Conservation (phyloP, 2,329 filamentous ascomycete species). For the Xylaria digitata region DNA sequence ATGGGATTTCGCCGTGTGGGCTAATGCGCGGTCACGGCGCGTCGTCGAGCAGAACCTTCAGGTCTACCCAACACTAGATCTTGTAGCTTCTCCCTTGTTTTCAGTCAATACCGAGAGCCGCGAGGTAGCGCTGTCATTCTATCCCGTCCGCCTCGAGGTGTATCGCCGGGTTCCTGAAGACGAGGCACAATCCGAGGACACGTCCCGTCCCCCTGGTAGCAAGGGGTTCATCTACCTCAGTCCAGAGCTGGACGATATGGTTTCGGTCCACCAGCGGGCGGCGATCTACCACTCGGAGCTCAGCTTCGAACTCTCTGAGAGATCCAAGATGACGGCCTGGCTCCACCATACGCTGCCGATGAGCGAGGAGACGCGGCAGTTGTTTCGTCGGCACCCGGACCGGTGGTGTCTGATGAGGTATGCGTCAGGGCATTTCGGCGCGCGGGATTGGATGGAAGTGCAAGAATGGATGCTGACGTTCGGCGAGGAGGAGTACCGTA, state of each 20-base stretch:
- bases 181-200: not conserved
- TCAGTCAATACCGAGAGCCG: conserved; percentile 36
- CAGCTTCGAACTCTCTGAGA: conserved; percentile 24
- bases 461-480: conserved; percentile 29
- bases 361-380: conserved; percentile 10
- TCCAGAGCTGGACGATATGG: conserved; percentile 27
- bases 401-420: conserved; percentile 30
- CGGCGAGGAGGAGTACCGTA: conserved; percentile 25
- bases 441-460: conserved; percentile 32
- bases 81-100: conserved; percentile 30
- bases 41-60: conserved; percentile 34
- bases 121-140: conserved; percentile 24
- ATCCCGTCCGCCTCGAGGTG: conserved; percentile 30
- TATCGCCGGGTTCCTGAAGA: conserved; percentile 14
- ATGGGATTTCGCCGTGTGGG: conserved; percentile 29
- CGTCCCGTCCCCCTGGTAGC: not conserved
- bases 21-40: conserved; percentile 27
- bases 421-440: conserved; percentile 19
- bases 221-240: conserved; percentile 31
- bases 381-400: conserved; percentile 29
- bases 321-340: conserved; percentile 32
- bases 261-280: conserved; percentile 29
- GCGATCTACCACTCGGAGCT: conserved; percentile 24
- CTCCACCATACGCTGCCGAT: conserved; percentile 17
- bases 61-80: conserved; percentile 33